phyloP scores from a whole-genome alignment of 1,284 basidiomycete genomes.

The Rhizoctonia solani region DNA sequence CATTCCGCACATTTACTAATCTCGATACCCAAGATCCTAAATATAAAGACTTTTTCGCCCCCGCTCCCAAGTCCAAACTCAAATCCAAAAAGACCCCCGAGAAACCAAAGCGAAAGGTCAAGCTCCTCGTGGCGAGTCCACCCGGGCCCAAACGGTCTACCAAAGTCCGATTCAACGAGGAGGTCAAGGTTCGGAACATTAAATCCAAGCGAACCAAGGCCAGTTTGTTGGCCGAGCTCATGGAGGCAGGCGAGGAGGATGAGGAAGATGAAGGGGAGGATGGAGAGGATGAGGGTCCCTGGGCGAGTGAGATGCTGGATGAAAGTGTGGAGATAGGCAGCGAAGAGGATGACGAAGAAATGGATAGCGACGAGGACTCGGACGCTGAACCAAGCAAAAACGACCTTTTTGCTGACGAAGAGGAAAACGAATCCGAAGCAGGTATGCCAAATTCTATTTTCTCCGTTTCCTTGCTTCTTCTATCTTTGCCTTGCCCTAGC shows the following conservation, averaged over 20 bases:
- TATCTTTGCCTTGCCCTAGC: no score
- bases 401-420: slow-evolving; percentile 70
- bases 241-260: slow-evolving; percentile 45
- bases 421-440: slow-evolving; percentile 50
- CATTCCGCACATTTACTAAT: neutral
- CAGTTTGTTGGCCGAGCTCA: slow-evolving; percentile 37
- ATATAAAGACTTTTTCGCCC: slow-evolving; percentile 76
- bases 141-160: slow-evolving; percentile 41
- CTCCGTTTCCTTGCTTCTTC: no score
- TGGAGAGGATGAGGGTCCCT: slow-evolving; percentile 41
- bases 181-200: slow-evolving; percentile 79
- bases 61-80: slow-evolving; percentile 45
- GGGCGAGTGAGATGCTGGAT: slow-evolving; percentile 37
- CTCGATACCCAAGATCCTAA: slow-evolving; percentile 56
- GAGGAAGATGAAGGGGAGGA: slow-evolving; percentile 45
- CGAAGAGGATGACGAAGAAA: slow-evolving; percentile 43
- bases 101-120: slow-evolving; percentile 39
- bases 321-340: slow-evolving; percentile 39
- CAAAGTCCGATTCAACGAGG: slow-evolving; percentile 75
- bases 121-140: slow-evolving; percentile 28
- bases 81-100: neutral
- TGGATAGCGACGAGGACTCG: slow-evolving; percentile 43
- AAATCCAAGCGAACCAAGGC: slow-evolving; percentile 59
- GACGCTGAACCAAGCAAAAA: slow-evolving; percentile 52
- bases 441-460: no score